Base-by-base conservation (phyloP, 371 early-diverging fungal species). In the Apophysomyces ossiformis region DNA sequence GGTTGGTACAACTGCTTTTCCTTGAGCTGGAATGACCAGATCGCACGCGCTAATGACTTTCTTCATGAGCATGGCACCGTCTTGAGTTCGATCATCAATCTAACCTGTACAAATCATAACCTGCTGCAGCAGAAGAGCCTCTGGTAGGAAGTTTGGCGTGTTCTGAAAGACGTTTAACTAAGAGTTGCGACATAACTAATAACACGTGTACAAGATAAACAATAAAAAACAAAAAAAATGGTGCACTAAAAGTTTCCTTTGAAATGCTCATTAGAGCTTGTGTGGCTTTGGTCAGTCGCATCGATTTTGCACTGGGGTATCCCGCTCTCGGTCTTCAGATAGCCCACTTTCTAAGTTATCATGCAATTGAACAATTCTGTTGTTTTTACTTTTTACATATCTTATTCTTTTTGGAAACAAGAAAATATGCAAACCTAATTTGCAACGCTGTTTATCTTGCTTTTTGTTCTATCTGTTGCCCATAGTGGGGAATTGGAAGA, bases 101-200 rank as follows among this genome's bases (percentile, higher is more conserved):
- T 87, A 94, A 26, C 89, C 94, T 92, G 82, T 86, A 96, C 7
- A 99, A 84, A 74, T 99, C 99, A 72, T 97, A 99, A 35, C 99
- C 99, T 32, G 99, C 99, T 26, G 97, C 95, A 58, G 75, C 68
- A 26, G 74, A 63, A 38, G 93, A 91, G 6, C 96, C 96, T 60
- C 97, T 87, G 7, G 83, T 86, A 18, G 98, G 98, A 0, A 95
- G 64, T 35, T 81, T 79, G 37, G 95, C 98, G n/a, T 88, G 83
- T 21, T 85, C 75, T 12, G 85, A 87, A 8, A 90, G 72, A 44
- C 75, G 78, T 69, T 88, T 85, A 32, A 90, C 85, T n/a, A 85
- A 68, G n/a, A 88, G 69, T 59, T 71, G 67, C 43, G 79, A 36
- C 38, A 58, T 58, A 7, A 9, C 15, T 32, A 36, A 26, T 18